Base-by-base conservation (phyloP, 1,139 yeast genomes). In the Pichia sp. region DNA sequence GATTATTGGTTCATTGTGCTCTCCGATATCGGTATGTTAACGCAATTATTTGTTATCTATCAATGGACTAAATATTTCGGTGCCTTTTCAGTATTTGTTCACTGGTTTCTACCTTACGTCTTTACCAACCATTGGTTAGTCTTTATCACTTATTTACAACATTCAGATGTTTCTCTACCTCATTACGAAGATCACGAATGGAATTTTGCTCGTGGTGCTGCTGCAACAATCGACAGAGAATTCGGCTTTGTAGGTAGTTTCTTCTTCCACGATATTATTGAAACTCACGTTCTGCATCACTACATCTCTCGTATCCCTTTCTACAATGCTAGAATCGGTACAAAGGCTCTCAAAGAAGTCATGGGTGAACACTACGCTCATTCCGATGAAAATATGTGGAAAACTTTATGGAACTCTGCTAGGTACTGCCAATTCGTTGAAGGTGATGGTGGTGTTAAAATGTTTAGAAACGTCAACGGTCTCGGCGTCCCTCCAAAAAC, bases 171-270 rank as follows among this genome's bases (percentile, higher is more conserved):
- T 23, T 52, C 65, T 32, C 67, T 76, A 69, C 80, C 82, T 33
- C 82, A 76, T 58, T 76, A 76, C 56, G 71, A 69, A 45, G 69
- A 72, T 44, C 53, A 60, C 34, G 77, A 74, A 59, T 76, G 82
- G 82, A 75, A 68, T 42, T 76, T 76, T 53, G 80, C 80, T 31
- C 68, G 79, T 61, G 82, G 82, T 55, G 82, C 82, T 34, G 81
- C 81, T 46, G 77, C 80, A 35, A 76, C 82, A 39, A 73, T 76
- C 46, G 82, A 76, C 55, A 66, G 82, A 59, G 68, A 75, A 51
- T 74, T 72, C 55, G 81, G 81, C n/a, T 72, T 74, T 52, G 61
- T 73, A 43, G 82, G 81, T 45, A 63, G 67, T 55, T 67, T 69
- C 61, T 66, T 74, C 51, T 74, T 76, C 72, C 82, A 76, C 54